A percentile compares a stretch with the other conserved stretches of the same genome.
phyloP scores from a whole-genome alignment of 495 filamentous ascomycete genomes.

The Penicillium turbatum region DNA sequence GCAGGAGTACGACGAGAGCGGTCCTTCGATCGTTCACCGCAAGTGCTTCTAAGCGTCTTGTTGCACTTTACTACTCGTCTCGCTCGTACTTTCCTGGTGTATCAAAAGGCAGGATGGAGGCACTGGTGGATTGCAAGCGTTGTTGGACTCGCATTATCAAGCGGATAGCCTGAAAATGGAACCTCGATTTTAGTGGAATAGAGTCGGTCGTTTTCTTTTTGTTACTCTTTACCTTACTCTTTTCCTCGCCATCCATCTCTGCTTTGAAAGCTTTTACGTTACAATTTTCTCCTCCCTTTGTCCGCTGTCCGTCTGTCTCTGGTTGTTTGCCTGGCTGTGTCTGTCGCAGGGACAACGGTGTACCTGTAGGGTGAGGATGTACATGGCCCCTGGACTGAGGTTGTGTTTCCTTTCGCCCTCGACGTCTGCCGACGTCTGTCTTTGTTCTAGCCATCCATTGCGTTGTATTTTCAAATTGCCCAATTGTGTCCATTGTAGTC shows the following conservation, averaged over 20 bases:
- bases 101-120: conserved; percentile 47
- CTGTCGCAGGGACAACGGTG: conserved; percentile 15
- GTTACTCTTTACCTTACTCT: conserved; percentile 12
- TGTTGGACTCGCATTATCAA: conserved; percentile 47
- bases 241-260: conserved; percentile 9
- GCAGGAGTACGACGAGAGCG: conserved; percentile 99
- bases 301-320: neutral
- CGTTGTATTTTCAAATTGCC: conserved; percentile 23
- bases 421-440: neutral
- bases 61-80: conserved; percentile 37
- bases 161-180: conserved; percentile 48
- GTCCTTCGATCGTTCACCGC: conserved; percentile 99
- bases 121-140: conserved; percentile 41
- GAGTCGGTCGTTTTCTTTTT: conserved; percentile 35
- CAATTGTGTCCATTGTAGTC: conserved; percentile 1
- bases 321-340: conserved; percentile 8
- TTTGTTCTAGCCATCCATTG: conserved; percentile 22
- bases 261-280: neutral
- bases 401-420: conserved; percentile 12
- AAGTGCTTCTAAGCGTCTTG: conserved; percentile 92
- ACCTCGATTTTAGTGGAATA: conserved; percentile 48
- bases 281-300: conserved; percentile 1
- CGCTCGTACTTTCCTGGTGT: conserved; percentile 48
- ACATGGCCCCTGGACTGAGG: conserved; percentile 9
- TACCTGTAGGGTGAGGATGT: conserved; percentile 20